Evolutionary conservation across 257 asterid species (phyloP).

Genomic region (Henckelia pumila): DNA sequence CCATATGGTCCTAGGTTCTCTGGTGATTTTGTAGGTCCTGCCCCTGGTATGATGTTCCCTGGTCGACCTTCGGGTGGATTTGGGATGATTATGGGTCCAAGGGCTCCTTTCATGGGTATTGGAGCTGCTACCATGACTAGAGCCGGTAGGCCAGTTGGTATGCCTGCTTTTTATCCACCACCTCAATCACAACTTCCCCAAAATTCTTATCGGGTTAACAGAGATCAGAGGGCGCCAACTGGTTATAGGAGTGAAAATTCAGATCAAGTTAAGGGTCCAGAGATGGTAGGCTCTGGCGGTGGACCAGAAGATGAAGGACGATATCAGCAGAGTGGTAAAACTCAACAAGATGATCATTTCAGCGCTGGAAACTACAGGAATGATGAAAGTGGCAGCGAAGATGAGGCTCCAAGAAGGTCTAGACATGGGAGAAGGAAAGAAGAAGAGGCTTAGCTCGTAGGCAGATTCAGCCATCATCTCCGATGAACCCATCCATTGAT

Average conservation of each 20-base stretch:
- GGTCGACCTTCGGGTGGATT: conserved; percentile 78
- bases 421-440: conserved; percentile 83
- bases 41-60: conserved; percentile 71
- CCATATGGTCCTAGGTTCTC: conserved; percentile 80
- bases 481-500: conserved; percentile 30
- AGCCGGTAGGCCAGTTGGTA: conserved; percentile 51
- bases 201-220: conserved; percentile 42
- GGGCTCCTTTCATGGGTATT: conserved; percentile 67
- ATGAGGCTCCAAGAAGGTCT: conserved; percentile 88
- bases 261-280: conserved; percentile 62
- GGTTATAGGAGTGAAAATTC: conserved; percentile 46
- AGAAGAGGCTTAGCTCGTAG: conserved; percentile 57
- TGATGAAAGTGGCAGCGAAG: conserved; percentile 81
- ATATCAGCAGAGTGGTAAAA: conserved; percentile 39
- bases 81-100: conserved; percentile 85
- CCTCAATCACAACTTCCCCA: conserved; percentile 48
- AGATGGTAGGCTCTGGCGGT: conserved; percentile 36
- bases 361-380: conserved; percentile 51
- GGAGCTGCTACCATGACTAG: conserved; percentile 41
- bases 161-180: conserved; percentile 38
- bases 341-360: conserved; percentile 43
- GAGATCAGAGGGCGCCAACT: conserved; percentile 46
- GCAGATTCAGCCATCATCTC: conserved; percentile 37
- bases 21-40: conserved; percentile 71
- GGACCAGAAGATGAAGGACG: conserved; percentile 40